Percentiles rank a stretch among this genome's conserved stretches.
Conservation (phyloP, 108 stramenopile genomes). For the Cyclotella atomus region DNA sequence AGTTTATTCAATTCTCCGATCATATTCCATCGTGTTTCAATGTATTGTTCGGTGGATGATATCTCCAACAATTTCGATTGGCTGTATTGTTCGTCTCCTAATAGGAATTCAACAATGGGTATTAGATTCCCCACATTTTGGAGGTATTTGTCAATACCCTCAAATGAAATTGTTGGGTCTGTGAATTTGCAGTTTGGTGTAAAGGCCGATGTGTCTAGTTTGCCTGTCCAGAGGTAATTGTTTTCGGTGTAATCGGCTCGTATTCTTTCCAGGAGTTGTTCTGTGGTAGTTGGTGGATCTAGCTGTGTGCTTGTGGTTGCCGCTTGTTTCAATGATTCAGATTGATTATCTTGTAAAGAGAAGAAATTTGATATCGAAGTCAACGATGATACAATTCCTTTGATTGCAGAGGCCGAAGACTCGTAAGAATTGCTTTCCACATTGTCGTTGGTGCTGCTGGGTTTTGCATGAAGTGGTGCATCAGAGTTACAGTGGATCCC, state of each 20-base stretch:
- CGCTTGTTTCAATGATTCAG: neutral
- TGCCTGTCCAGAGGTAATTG: conserved; percentile 88
- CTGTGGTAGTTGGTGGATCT: conserved; percentile 38
- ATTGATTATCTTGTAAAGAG: neutral
- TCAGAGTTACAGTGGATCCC: neutral
- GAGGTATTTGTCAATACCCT: conserved; percentile 64
- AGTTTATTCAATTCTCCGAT: conserved; percentile 66
- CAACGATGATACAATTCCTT: conserved; percentile 33
- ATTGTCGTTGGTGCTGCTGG: too few species aligned
- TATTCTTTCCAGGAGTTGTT: conserved; percentile 66
- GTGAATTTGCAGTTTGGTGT: conserved; percentile 65
- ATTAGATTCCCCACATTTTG: conserved; percentile 72
- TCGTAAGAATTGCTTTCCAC: conserved; percentile 31
- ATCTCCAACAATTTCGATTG: conserved; percentile 68
- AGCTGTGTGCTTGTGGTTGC: neutral
- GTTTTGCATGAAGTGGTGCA: neutral
- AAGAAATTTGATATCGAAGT: conserved; percentile 40
- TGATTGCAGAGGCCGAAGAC: conserved; percentile 30
- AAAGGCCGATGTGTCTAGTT: conserved; percentile 71
- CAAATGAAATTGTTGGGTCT: conserved; percentile 82
- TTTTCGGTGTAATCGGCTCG: conserved; percentile 66
- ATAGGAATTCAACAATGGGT: conserved; percentile 63
- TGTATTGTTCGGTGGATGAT: conserved; percentile 45
- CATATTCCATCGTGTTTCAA: conserved; percentile 87
- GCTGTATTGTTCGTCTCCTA: conserved; percentile 37